Base-by-base conservation (phyloP, 1,284 basidiomycete genomes). In the Golubevia sp. region DNA sequence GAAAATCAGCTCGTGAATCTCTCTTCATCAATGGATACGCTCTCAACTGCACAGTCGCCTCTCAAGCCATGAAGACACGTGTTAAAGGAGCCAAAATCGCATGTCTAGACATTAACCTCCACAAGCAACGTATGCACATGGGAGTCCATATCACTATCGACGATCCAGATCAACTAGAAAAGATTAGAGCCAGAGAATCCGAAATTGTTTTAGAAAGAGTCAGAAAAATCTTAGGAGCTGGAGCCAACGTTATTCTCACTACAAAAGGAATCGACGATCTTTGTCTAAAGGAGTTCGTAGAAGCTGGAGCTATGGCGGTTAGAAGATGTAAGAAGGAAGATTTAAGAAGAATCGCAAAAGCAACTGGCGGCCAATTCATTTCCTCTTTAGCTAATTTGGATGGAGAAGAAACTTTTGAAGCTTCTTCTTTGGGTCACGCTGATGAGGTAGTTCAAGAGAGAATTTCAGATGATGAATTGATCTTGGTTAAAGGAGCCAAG, bases 201-300 rank as follows among this genome's bases (percentile, higher is more conserved):
- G 97, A 98, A 82, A 99, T 99, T 68, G 97, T 94, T 1, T 87
- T 99, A 30, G 97, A 99, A 85, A 89, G 95, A 58, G 92, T 99
- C 70, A 90, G 93, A 75, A 99, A 98, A 87, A 97, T 99, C 76
- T 88, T 99, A 54, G 94, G 91, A 13, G 88, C 96, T 3, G 97
- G 97, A 58, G 97, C 97, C 51, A 99, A 99, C 79, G 97, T 99
- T 66, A 90, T 99, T 54, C 86, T 99, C 62, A 99, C 97, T 25
- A 99, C 97, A 44, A 99, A 99, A 85, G 97, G 97, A 56, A 99
- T 99, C 75, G 97, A 99, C 80, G 97, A 99, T 82, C 87, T 99
- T 30, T 97, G 94, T 84, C 86, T 99, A 76, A 99, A 99, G 85
- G 97, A 99, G 86, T 99, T 99, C 79, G 93, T 99, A 61, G 97